Percentiles rank a stretch among this genome's conserved stretches.
Evolutionary conservation across 2,329 filamentous ascomycete species (phyloP).

Genomic region (Leptographium flavum): DNA sequence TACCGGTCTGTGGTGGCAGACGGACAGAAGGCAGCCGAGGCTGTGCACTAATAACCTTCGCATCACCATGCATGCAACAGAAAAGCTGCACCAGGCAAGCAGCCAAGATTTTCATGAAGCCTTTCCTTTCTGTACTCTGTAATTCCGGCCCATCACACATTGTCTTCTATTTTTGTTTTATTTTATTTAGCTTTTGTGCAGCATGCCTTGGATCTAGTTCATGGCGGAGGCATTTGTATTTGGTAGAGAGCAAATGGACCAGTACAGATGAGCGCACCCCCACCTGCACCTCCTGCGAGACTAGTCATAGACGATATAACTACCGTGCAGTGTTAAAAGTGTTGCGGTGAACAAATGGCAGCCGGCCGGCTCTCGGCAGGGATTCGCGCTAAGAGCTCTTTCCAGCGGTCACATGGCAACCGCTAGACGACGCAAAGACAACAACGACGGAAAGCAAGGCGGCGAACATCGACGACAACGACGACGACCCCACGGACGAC

Average conservation of each 20-base stretch:
- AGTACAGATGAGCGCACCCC: no score
- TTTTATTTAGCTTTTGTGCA: not conserved
- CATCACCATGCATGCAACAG: not conserved
- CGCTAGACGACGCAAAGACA: not conserved
- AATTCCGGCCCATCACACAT: not conserved
- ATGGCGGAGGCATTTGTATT: not conserved
- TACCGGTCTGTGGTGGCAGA: not conserved
- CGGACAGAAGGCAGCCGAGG: not conserved
- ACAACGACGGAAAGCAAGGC: not conserved
- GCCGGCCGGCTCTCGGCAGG: no score
- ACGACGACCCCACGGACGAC: not conserved
- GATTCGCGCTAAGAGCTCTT: no score
- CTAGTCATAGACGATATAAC: no score
- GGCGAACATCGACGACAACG: not conserved
- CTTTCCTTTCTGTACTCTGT: constrained; percentile 1
- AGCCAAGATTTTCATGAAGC: constrained; percentile 1
- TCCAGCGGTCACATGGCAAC: not conserved
- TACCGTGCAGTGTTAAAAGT: no score
- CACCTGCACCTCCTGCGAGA: no score
- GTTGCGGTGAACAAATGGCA: no score
- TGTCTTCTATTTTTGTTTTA: not conserved
- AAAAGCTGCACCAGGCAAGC: not conserved
- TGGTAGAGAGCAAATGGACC: no score
- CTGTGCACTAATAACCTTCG: no score
- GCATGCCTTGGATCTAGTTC: not conserved